Percentiles rank a stretch among this genome's conserved stretches.
Evolutionary conservation across 768 basidiomycete genomes (phyloP).

Genomic region (Leccinum rimulosum): DNA sequence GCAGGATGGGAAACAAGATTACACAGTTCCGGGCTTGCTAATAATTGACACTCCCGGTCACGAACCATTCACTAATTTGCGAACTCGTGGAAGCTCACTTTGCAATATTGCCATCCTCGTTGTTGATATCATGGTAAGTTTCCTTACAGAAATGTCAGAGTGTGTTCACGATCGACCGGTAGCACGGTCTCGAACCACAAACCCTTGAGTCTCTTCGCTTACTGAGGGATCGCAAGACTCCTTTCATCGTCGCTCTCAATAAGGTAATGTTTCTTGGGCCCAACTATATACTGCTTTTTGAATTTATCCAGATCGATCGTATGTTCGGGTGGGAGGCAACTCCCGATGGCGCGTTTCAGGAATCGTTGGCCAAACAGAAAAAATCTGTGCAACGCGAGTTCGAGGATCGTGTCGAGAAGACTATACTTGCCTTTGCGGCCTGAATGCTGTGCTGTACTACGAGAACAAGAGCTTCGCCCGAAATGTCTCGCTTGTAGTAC

Average conservation of each 20-base stretch:
- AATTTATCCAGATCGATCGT: slow-evolving; percentile 78
- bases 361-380: slow-evolving; percentile 82
- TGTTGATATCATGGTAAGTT: slow-evolving; percentile 90
- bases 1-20: slow-evolving; percentile 80
- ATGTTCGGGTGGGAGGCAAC: slow-evolving; percentile 93
- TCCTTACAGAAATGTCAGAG: background rate
- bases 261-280: slow-evolving; percentile 52
- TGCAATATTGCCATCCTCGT: slow-evolving; percentile 99
- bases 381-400: slow-evolving; percentile 85
- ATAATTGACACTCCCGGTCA: slow-evolving; percentile 98
- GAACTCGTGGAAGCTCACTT: slow-evolving; percentile 91
- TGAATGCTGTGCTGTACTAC: slow-evolving; percentile 95
- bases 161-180: slow-evolving; percentile 8
- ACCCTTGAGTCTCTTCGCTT: slow-evolving; percentile 94
- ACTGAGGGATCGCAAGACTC: slow-evolving; percentile 89
- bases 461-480: slow-evolving; percentile 94
- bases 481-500: slow-evolving; percentile 95
- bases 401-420: slow-evolving; percentile 81
- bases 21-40: slow-evolving; percentile 95
- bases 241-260: slow-evolving; percentile 98
- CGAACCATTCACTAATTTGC: slow-evolving; percentile 97
- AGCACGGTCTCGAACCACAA: slow-evolving; percentile 98
- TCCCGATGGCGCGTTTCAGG: slow-evolving; percentile 89
- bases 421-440: slow-evolving; percentile 91
- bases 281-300: slow-evolving; percentile 9